Base-by-base conservation (phyloP, 805 yeast species). In the Grigorovia transvaalensis region DNA sequence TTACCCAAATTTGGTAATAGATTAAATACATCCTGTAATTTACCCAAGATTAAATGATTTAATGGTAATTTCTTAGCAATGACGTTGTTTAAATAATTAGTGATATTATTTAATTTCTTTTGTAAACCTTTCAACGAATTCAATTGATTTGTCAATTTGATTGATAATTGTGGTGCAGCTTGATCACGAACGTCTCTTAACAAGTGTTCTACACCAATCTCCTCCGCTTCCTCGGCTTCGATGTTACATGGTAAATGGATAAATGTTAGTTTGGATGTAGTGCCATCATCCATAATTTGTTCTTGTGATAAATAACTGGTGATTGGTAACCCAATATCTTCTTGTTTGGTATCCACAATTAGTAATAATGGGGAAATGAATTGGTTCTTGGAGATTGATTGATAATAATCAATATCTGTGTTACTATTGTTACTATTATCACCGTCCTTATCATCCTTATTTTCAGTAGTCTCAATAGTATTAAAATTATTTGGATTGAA, bases 161-260 rank as follows among this genome's bases (percentile, higher is more conserved):
- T 80, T 2, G 97, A 84, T 54, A 93, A 77, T 47, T 84, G 84
- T 9, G 99, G 99, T 13, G 96, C 95, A 9, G 98, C 96, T 61
- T 90, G 96, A 65, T 91, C 97, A 62, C 97, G 81, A 23, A 89
- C 88, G 64, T 93, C 99, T 64, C 98, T 82, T 54, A 93, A 71
- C 54, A 93, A 71, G 67, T 93, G 99, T 69, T 93, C 99, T 13
- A 93, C 99, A 56, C 99, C 99, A 59, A 93, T 93, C 70, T 93
- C 99, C 71, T 93, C 99, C 9, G 99, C 99, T 67, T 93, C 99
- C 66, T 93, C 99, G 2, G 99, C 99, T 66, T 87, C 91, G 57
- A 95, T 88, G 30, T 80, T 75, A 13, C 96, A 87, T 11, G 98
- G 96, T 33, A 91, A 81, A 69, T 93, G 99, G 47, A 87, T 80